phyloP scores from a whole-genome alignment of 1,284 basidiomycete genomes.

The Apiotrichum domesticum region DNA sequence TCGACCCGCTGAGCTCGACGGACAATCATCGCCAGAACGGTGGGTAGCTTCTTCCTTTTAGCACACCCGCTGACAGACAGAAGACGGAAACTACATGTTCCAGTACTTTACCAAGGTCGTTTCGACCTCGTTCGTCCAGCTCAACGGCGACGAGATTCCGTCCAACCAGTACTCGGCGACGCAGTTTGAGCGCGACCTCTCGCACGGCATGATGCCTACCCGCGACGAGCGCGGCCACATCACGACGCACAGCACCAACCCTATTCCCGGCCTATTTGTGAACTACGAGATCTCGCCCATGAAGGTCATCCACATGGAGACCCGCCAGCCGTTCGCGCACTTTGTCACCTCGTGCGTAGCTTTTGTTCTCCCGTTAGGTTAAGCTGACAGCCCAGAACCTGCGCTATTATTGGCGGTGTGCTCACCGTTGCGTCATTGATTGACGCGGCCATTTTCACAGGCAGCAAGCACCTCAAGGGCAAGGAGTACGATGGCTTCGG shows the following conservation, averaged over 20 bases:
- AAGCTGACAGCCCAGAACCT: constrained; percentile 58
- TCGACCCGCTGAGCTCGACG: constrained; percentile 74
- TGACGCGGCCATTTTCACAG: constrained; percentile 73
- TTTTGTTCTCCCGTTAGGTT: not conserved
- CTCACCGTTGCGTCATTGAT: constrained; percentile 90
- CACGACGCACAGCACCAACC: constrained; percentile 71
- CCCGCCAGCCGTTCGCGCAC: constrained; percentile 88
- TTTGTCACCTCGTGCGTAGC: constrained; percentile 83
- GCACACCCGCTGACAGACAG: constrained; percentile 48
- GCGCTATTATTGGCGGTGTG: constrained; percentile 95
- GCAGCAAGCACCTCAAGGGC: constrained; percentile 36
- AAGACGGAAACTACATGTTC: constrained; percentile 12
- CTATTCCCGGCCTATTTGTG: constrained; percentile 82
- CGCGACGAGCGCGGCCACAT: constrained; percentile 61
- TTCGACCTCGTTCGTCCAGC: constrained; percentile 77
- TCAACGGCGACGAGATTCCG: constrained; percentile 59
- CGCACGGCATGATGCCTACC: constrained; percentile 49
- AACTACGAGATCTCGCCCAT: constrained; percentile 99
- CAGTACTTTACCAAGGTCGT: constrained; percentile 71
- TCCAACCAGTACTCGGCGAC: constrained; percentile 83
- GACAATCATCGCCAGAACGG: constrained; percentile 55
- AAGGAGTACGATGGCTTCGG: constrained; percentile 34
- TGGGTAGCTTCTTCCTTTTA: constrained; percentile 48
- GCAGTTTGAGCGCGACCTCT: constrained; percentile 86
- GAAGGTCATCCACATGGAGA: constrained; percentile 83